phyloP scores from a whole-genome alignment of 768 basidiomycete genomes.

The Podaxis sp. region DNA sequence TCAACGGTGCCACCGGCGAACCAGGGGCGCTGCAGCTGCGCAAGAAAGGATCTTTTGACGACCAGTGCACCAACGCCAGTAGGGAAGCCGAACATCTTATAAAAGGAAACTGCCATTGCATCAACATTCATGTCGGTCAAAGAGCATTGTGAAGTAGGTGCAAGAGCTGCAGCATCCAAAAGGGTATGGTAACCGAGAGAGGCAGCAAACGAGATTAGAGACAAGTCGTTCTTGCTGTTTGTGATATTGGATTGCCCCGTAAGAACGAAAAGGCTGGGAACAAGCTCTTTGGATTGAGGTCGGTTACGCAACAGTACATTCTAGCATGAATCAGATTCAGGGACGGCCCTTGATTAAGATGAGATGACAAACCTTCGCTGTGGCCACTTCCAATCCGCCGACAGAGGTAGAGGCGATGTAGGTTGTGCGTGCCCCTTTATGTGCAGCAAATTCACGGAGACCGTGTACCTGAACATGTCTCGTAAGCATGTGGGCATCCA shows the following conservation, averaged over 20 bases:
- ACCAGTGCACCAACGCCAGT: constrained; percentile 81
- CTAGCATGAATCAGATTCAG: constrained; percentile 27
- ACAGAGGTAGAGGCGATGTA: constrained; percentile 63
- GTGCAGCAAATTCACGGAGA: constrained; percentile 64
- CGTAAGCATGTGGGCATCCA: neutral
- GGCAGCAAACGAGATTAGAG: constrained; percentile 58
- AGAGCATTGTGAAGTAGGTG: constrained; percentile 65
- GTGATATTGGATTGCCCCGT: constrained; percentile 83
- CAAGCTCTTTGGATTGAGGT: constrained; percentile 37
- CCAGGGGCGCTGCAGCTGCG: constrained; percentile 66
- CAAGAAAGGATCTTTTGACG: constrained; percentile 65
- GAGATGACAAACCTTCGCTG: constrained; percentile 51
- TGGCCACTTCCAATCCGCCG: constrained; percentile 58
- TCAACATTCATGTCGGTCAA: constrained; percentile 66
- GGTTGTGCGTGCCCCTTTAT: constrained; percentile 48
- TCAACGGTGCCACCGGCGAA: constrained; percentile 82
- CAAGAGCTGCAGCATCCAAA: constrained; percentile 81
- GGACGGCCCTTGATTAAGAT: neutral
- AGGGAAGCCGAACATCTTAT: constrained; percentile 89
- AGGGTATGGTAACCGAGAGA: constrained; percentile 69
- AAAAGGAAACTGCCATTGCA: constrained; percentile 80
- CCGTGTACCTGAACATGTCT: constrained; percentile 48
- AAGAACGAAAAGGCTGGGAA: constrained; percentile 64
- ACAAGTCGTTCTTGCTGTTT: constrained; percentile 66
- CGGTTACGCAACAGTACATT: constrained; percentile 47